Percentiles rank a stretch among this genome's conserved stretches.
These are phyloP conservation scores for Dorcoceras hygrometricum DNA, from an alignment of 257 asterid species.

Conservation along the genomic window DNA sequence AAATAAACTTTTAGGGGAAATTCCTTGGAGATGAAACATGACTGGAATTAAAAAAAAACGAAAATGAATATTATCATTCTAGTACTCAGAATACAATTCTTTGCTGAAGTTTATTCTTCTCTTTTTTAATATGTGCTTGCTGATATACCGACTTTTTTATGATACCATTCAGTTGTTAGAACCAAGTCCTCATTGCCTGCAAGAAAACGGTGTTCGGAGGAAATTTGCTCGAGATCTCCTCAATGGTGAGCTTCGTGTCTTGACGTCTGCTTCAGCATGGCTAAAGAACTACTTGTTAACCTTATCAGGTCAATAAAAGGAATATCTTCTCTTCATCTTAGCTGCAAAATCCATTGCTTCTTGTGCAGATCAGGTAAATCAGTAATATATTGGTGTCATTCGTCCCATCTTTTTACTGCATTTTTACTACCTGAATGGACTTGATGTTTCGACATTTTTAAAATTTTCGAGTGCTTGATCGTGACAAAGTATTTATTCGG, in stretches of 20 bases:
- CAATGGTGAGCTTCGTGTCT: conserved; percentile 62
- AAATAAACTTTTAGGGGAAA: not conserved
- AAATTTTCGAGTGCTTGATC: not conserved
- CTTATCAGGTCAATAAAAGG: conserved; percentile 20
- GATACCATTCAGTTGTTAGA: conserved; percentile 30
- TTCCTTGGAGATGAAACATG: not conserved
- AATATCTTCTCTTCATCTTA: not conserved
- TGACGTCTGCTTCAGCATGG: conserved; percentile 78
- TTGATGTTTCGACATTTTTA: not conserved
- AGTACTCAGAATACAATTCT: not conserved
- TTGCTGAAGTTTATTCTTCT: not conserved
- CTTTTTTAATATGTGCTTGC: not conserved
- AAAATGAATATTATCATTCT: not conserved
- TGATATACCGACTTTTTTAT: not conserved
- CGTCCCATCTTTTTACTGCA: not conserved
- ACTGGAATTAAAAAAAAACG: not conserved
- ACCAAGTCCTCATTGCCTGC: conserved; percentile 12
- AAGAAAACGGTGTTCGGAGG: conserved; percentile 39
- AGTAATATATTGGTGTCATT: not conserved
- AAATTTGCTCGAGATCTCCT: conserved; percentile 64
- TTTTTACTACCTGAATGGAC: not conserved
- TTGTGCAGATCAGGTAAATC: not conserved
- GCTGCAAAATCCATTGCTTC: not conserved
- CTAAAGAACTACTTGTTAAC: conserved; percentile 51
- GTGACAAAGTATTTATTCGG: too few species aligned